Percentiles rank a stretch among this genome's conserved stretches.
Evolutionary conservation across 345 rosid genomes (phyloP).

Genomic region (Citrus reticulata): DNA sequence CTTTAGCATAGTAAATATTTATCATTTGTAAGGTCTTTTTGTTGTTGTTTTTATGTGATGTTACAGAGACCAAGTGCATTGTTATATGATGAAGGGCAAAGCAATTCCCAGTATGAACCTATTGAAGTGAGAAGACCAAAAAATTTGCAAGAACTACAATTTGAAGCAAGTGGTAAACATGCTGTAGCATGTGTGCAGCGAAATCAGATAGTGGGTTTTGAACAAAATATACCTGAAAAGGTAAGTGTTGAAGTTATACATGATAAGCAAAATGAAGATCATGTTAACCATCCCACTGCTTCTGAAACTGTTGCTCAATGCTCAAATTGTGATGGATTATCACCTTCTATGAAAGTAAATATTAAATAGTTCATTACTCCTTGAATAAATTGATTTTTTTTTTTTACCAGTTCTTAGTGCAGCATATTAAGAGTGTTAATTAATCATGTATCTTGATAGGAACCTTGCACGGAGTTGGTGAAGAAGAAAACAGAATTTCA

Average conservation of each 20-base stretch:
- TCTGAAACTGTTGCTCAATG: background rate
- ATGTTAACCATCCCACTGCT: background rate
- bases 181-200: background rate
- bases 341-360: background rate
- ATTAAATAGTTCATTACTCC: background rate
- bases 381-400: background rate
- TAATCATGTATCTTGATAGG: background rate
- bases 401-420: background rate
- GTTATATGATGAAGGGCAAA: background rate
- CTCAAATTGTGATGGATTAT: slow-evolving; percentile 3
- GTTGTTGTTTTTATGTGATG: background rate
- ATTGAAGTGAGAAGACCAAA: background rate
- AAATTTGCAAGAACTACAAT: background rate
- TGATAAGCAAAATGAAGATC: background rate
- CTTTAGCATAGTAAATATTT: background rate
- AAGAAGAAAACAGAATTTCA: background rate
- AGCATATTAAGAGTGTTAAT: background rate
- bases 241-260: background rate
- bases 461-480: background rate
- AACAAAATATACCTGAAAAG: background rate
- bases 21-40: background rate
- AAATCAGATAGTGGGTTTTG: background rate
- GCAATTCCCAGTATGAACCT: background rate
- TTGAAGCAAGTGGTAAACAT: background rate
- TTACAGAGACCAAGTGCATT: background rate